A percentile compares a stretch with the other conserved stretches of the same genome.
Conservation (phyloP, 2,329 filamentous ascomycete species). For the Aspergillus melleus region DNA sequence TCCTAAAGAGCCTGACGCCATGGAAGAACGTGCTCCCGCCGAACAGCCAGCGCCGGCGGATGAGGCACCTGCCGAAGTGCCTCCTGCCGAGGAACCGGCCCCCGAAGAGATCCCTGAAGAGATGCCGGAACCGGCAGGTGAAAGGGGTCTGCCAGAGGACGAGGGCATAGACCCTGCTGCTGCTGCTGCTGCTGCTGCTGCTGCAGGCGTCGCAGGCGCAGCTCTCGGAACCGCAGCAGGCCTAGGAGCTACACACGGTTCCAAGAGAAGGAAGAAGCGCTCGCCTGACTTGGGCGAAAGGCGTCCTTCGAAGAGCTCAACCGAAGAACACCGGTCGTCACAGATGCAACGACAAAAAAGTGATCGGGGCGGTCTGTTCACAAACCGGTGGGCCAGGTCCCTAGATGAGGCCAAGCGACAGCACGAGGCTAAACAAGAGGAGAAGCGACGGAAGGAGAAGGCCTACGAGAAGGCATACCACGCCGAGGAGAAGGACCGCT, state of each 20-base stretch:
- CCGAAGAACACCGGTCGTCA: constrained; percentile 29
- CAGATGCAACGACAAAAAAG: constrained; percentile 33
- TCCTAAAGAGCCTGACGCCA: not conserved
- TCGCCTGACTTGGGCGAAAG: constrained; percentile 32
- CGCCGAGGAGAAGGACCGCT: constrained; percentile 20
- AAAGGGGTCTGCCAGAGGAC: constrained; percentile 8
- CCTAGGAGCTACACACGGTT: constrained; percentile 10
- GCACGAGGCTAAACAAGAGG: constrained; percentile 28
- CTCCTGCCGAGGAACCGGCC: constrained; percentile 1
- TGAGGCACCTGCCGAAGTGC: not conserved
- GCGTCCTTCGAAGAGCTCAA: constrained; percentile 38
- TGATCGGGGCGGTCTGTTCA: constrained; percentile 30
- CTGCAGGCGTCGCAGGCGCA: constrained; percentile 10
- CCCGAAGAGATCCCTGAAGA: constrained; percentile 8
- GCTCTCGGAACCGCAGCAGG: constrained; percentile 13
- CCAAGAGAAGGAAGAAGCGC: constrained; percentile 34
- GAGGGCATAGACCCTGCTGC: not conserved
- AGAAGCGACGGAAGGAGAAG: constrained; percentile 22
- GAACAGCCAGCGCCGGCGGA: constrained; percentile 8
- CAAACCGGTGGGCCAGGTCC: constrained; percentile 35
- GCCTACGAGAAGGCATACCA: constrained; percentile 6
- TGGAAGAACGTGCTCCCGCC: not conserved
- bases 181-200: not conserved
- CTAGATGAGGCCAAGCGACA: constrained; percentile 38
- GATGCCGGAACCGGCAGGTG: not conserved